Conservation (phyloP, 139 green algal species). For the Desmodesmus armatus region DNA sequence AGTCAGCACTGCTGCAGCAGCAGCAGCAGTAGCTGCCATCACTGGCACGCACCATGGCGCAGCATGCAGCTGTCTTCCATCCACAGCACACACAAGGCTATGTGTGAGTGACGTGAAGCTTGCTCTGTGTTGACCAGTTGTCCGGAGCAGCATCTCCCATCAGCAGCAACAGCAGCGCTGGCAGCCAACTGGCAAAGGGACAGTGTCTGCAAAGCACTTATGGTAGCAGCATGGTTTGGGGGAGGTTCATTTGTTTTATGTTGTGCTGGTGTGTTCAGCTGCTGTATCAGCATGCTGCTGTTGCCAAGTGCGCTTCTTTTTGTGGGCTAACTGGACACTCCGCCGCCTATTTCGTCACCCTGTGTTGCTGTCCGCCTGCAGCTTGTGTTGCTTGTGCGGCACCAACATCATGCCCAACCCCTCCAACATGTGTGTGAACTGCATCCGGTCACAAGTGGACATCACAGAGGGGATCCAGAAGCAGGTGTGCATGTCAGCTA, state of each 20-base stretch:
- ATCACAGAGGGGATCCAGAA: conserved; percentile 98
- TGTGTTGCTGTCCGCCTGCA: conserved; percentile 19
- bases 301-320: not conserved
- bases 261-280: too few species aligned
- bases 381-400: conserved; percentile 96
- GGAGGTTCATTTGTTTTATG: not conserved
- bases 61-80: conserved; percentile 51
- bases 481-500: conserved; percentile 51
- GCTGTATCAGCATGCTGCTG: not conserved
- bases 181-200: too few species aligned
- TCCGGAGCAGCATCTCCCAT: too few species aligned
- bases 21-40: not conserved
- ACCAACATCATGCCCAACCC: conserved; percentile 91
- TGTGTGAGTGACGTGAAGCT: conserved; percentile 75
- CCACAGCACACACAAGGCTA: conserved; percentile 74
- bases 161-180: too few species aligned
- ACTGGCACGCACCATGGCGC: conserved; percentile 30
- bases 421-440: conserved; percentile 99
- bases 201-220: too few species aligned
- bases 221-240: not conserved
- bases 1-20: not conserved
- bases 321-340: not conserved
- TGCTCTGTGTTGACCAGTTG: not conserved
- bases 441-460: conserved; percentile 96
- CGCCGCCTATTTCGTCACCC: not conserved